Conservation (phyloP, 306 rosid species). For the Oemleria cerasiformis region DNA sequence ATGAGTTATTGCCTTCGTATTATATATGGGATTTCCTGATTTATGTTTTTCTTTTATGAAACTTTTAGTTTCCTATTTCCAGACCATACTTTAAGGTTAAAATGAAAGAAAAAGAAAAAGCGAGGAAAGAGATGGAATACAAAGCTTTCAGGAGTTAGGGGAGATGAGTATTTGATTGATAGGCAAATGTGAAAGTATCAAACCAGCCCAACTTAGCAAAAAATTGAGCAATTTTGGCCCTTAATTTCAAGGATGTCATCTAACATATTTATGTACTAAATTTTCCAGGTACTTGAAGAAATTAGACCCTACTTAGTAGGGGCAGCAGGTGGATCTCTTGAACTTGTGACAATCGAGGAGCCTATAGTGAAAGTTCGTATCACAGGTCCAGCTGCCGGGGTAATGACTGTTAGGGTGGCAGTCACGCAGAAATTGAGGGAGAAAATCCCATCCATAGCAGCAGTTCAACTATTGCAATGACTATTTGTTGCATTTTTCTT, state of each 20-base stretch:
- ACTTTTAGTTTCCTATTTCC: too few relatives aligned
- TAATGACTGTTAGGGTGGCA: constrained; percentile 94
- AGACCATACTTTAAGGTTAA: too few relatives aligned
- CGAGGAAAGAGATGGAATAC: neutral
- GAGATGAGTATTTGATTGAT: too few relatives aligned
- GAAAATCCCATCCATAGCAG: constrained; percentile 81
- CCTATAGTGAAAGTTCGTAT: constrained; percentile 63
- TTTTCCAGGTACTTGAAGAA: constrained; percentile 81
- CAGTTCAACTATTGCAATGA: constrained; percentile 72
- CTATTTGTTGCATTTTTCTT: neutral
- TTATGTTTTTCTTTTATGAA: neutral
- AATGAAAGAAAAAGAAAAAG: neutral
- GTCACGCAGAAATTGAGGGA: constrained; percentile 92
- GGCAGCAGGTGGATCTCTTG: constrained; percentile 86
- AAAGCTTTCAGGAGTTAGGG: neutral
- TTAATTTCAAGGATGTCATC: constrained; percentile 36
- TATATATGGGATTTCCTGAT: neutral
- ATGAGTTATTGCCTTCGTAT: too few relatives aligned
- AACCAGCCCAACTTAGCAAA: constrained; percentile 34
- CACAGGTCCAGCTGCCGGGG: constrained; percentile 44
- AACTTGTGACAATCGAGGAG: constrained; percentile 79
- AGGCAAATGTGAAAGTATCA: constrained; percentile 25
- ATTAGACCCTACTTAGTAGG: constrained; percentile 90
- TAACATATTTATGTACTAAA: neutral
- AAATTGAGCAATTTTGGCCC: neutral